A percentile compares a stretch with the other conserved stretches of the same genome.
Evolutionary conservation across 164 flowering plant species (phyloP).

Genomic region (Echeveria elegans): DNA sequence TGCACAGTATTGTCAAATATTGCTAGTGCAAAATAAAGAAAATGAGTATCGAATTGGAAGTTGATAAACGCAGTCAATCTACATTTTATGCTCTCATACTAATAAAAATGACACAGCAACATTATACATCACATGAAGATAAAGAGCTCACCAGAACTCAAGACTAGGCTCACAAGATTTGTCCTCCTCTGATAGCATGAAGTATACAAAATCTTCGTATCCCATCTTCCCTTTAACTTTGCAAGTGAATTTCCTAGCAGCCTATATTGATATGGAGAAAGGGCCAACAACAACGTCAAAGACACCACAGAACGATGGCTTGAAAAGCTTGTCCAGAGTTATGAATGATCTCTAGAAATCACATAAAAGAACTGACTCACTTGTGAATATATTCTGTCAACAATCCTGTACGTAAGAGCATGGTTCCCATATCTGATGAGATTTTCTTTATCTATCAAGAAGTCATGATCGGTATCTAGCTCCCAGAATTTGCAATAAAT

Average conservation of each 20-base stretch:
- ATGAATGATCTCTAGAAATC: not conserved
- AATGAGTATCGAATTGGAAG: too few relatives aligned
- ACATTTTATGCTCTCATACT: not conserved
- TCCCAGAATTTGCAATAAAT: constrained; percentile 99
- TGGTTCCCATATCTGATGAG: constrained; percentile 92
- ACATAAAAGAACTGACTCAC: constrained; percentile 32
- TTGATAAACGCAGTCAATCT: not conserved
- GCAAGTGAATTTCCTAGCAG: constrained; percentile 80
- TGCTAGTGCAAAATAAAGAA: too few relatives aligned
- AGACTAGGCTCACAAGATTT: constrained; percentile 93
- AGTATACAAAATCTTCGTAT: constrained; percentile 97
- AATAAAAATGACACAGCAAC: not conserved
- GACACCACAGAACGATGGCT: not conserved
- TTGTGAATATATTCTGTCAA: constrained; percentile 93
- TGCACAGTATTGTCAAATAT: too few relatives aligned
- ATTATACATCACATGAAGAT: not conserved
- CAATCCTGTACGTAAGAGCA: constrained; percentile 92
- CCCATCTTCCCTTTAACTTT: constrained; percentile 92
- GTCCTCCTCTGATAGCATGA: constrained; percentile 92
- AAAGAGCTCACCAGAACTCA: constrained; percentile 64
- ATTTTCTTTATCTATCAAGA: constrained; percentile 85
- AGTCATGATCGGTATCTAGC: constrained; percentile 94
- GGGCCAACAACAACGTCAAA: not conserved
- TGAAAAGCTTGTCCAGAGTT: not conserved
- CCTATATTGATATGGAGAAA: constrained; percentile 27